These are phyloP conservation scores for Komagataella mondaviorum DNA, from an alignment of 805 yeast genomes.

Conservation along the genomic window DNA sequence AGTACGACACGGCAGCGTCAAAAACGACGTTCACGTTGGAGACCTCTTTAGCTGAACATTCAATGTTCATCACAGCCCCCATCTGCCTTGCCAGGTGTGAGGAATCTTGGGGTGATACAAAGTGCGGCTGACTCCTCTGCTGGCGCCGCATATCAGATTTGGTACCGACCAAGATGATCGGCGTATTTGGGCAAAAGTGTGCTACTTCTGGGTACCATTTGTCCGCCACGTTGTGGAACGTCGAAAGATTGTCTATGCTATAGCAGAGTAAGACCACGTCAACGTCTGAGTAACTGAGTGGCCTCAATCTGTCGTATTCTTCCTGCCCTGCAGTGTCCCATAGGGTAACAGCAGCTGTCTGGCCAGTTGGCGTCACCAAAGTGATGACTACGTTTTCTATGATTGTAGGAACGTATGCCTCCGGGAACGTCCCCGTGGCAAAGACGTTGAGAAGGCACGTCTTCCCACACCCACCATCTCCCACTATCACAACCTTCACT, in stretches of 20 bases:
- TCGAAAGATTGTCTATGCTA: slow-evolving; percentile 45
- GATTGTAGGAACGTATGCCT: slow-evolving; percentile 66
- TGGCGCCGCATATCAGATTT: slow-evolving; percentile 44
- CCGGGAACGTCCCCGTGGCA: slow-evolving; percentile 59
- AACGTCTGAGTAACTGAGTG: slow-evolving; percentile 68
- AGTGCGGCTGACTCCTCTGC: slow-evolving; percentile 3
- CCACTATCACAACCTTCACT: slow-evolving; percentile 51
- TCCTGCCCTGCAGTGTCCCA: slow-evolving; percentile 94
- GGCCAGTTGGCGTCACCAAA: slow-evolving; percentile 31
- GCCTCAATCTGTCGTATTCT: slow-evolving; percentile 70
- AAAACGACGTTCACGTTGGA: slow-evolving; percentile 58
- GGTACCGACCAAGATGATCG: slow-evolving; percentile 71
- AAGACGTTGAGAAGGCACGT: slow-evolving; percentile 52
- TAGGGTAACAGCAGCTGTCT: slow-evolving; percentile 52
- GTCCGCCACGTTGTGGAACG: slow-evolving; percentile 63
- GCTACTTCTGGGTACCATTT: slow-evolving; percentile 82
- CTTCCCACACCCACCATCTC: slow-evolving; percentile 89
- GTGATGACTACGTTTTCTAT: slow-evolving; percentile 66
- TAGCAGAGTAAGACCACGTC: slow-evolving; percentile 68
- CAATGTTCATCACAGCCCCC: slow-evolving; percentile 60
- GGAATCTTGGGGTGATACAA: slow-evolving; percentile 31
- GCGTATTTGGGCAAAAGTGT: slow-evolving; percentile 72
- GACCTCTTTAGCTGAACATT: slow-evolving; percentile 68
- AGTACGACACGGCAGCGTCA: slow-evolving; percentile 28
- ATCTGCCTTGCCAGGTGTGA: slow-evolving; percentile 40